A percentile compares a stretch with the other conserved stretches of the same genome.
Conservation (phyloP, 129 eudicot species). For the Tagetes erecta region DNA sequence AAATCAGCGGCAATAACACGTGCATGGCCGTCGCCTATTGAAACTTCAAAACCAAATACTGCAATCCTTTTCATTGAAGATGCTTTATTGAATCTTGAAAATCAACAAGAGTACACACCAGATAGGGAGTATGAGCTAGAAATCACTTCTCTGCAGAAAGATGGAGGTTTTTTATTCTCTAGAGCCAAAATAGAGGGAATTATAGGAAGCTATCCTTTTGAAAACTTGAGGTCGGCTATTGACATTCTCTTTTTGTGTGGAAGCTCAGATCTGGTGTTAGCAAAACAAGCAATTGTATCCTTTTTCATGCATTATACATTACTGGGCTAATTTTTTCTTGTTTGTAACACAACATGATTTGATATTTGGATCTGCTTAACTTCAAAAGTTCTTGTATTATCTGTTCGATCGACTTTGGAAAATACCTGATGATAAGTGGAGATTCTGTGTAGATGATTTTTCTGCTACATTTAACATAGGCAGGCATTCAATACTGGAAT, state of each 20-base stretch:
- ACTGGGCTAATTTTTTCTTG: neutral
- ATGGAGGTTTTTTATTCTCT: slow-evolving; percentile 50
- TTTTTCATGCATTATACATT: slow-evolving; percentile 18
- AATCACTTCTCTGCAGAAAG: slow-evolving; percentile 59
- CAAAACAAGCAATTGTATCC: slow-evolving; percentile 99
- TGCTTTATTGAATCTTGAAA: slow-evolving; percentile 81
- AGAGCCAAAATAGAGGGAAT: slow-evolving; percentile 66
- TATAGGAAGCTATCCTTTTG: slow-evolving; percentile 83
- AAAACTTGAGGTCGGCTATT: slow-evolving; percentile 70
- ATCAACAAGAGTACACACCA: slow-evolving; percentile 44
- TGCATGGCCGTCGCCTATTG: slow-evolving; percentile 85
- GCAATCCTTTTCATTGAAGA: slow-evolving; percentile 83
- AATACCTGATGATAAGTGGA: slow-evolving; percentile 73
- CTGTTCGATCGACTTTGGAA: slow-evolving; percentile 92
- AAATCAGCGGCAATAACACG: slow-evolving; percentile 64
- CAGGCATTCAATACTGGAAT: slow-evolving; percentile 84
- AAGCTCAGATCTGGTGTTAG: slow-evolving; percentile 85
- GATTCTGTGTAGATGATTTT: slow-evolving; percentile 76
- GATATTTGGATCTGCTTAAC: slow-evolving; percentile 40
- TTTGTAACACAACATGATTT: neutral
- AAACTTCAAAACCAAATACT: slow-evolving; percentile 33
- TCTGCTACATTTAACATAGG: slow-evolving; percentile 75
- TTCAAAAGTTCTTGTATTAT: slow-evolving; percentile 69
- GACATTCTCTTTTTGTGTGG: slow-evolving; percentile 85
- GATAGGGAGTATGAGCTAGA: slow-evolving; percentile 49